These are phyloP conservation scores for Coniosporium apollinis DNA, from an alignment of 495 filamentous ascomycete species.

Conservation along the genomic window DNA sequence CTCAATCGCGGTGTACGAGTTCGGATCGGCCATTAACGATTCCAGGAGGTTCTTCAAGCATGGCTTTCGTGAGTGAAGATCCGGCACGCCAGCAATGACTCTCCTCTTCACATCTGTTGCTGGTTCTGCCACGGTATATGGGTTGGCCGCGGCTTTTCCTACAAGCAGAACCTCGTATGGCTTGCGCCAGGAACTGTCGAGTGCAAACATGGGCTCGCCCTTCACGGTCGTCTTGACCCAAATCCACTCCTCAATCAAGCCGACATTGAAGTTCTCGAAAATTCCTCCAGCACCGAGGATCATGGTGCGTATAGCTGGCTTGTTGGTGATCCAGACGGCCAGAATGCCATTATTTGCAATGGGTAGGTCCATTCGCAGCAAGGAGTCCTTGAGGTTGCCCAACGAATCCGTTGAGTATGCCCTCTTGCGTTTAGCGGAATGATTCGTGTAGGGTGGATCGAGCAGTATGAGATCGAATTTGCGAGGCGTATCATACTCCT, in stretches of 20 bases:
- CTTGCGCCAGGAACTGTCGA: slow-evolving; percentile 58
- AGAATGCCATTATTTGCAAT: slow-evolving; percentile 39
- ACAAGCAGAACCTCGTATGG: slow-evolving; percentile 78
- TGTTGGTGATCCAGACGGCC: slow-evolving; percentile 85
- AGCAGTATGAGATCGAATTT: slow-evolving; percentile 68
- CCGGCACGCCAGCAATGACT: slow-evolving; percentile 66
- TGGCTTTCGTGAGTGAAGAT: slow-evolving; percentile 85
- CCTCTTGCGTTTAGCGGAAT: slow-evolving; percentile 48
- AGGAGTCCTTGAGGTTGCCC: slow-evolving; percentile 23
- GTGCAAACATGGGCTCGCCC: slow-evolving; percentile 53
- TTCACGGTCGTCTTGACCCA: slow-evolving; percentile 70
- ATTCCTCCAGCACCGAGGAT: slow-evolving; percentile 38
- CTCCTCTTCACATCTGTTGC: slow-evolving; percentile 24
- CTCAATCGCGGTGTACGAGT: slow-evolving; percentile 51
- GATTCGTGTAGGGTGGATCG: slow-evolving; percentile 90
- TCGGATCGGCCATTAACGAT: slow-evolving; percentile 25
- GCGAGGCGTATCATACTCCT: slow-evolving; percentile 12
- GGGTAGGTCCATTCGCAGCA: slow-evolving; percentile 37
- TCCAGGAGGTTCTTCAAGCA: slow-evolving; percentile 43
- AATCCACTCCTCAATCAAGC: slow-evolving; percentile 64
- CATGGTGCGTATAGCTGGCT: slow-evolving; percentile 36
- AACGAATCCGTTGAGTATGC: slow-evolving; percentile 35
- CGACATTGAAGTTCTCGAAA: slow-evolving; percentile 47
- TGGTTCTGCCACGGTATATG: slow-evolving; percentile 3
- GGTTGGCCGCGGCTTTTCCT: slow-evolving; percentile 19